Base-by-base conservation (phyloP, 306 rosid genomes). In the Gleditsia sinensis region DNA sequence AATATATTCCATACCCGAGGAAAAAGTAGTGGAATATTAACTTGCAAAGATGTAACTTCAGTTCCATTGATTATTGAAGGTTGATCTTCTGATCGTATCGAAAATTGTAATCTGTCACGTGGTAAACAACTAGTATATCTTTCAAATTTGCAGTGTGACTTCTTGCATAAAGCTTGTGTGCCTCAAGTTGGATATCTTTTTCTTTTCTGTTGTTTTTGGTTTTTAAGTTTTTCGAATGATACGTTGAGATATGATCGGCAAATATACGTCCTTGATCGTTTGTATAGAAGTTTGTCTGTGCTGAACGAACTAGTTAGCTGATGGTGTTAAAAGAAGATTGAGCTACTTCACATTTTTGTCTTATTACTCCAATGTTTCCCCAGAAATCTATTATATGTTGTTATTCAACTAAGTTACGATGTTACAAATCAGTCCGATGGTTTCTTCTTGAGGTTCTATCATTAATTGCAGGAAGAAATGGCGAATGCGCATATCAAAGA, bases 21-120 rank as follows among this genome's bases (percentile, higher is more conserved):
- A 48, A 48, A n/a, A 48, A 48, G 9, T 45, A 16, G 19, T 5
- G 0, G 20, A 45, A 45, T 43, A 43, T 43, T 14, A 43, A 43
- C 6, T n/a, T n/a, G n/a, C n/a, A n/a, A 57, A 30, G 23, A 69
- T 13, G 64, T 49, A 58, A 58, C 53, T 42, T 32, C 3, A n/a
- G n/a, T n/a, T n/a, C n/a, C n/a, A 32, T 50, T n/a, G 37, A 75
- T 74, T 53, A 11, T 12, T 27, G 40, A 75, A 63, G 8, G 14
- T 36, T 63, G 51, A 70, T 71, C 51, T 71, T 56, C 6, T 68
- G 60, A 49, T 66, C 33, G 16, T 50, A 48, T 75, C 61, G 10
- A 43, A 25, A 25, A 55, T 3, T 25, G 30, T 46, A 16, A 2
- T 43, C 0, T 12, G 19, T 14, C 49, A 2, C 49, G 13, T 13